These are phyloP conservation scores for Verbascum thapsus DNA, from an alignment of 257 asterid species.

Conservation along the genomic window DNA sequence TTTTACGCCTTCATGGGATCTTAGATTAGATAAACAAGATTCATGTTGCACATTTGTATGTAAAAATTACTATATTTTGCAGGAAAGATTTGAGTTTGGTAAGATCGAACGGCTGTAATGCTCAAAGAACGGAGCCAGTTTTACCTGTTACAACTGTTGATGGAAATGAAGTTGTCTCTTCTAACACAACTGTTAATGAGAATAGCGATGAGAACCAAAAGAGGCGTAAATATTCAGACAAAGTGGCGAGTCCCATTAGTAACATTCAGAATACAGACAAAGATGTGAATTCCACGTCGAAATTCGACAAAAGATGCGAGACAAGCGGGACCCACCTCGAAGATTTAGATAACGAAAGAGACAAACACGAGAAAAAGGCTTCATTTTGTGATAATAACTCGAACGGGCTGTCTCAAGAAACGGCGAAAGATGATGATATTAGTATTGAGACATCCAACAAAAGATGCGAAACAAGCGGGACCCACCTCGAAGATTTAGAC, in stretches of 20 bases:
- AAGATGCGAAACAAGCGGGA: not conserved
- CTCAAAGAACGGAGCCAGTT: slow-evolving; percentile 16
- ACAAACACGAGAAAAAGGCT: slow-evolving; percentile 23
- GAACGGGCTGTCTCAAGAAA: no score
- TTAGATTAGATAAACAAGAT: no score
- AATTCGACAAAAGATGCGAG: not conserved
- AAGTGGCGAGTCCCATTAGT: slow-evolving; percentile 13
- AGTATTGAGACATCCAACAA: not conserved
- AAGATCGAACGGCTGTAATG: slow-evolving; percentile 18
- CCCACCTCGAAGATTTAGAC: not conserved
- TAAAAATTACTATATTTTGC: slow-evolving; percentile 32
- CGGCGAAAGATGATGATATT: no score
- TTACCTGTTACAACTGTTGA: slow-evolving; percentile 8
- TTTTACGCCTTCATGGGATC: no score
- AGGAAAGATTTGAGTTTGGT: slow-evolving; percentile 43
- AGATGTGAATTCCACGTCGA: not conserved
- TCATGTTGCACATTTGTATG: slow-evolving; percentile 16
- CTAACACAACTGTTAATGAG: slow-evolving; percentile 20
- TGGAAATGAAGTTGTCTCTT: slow-evolving; percentile 19
- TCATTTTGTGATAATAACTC: slow-evolving; percentile 17
- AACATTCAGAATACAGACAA: not conserved
- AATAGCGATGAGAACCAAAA: slow-evolving; percentile 6
- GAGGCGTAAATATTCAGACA: slow-evolving; percentile 20
- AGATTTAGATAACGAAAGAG: slow-evolving; percentile 8
- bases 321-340: not conserved